phyloP scores from a whole-genome alignment of 208 protist species.

The Acanthamoeba royreba region DNA sequence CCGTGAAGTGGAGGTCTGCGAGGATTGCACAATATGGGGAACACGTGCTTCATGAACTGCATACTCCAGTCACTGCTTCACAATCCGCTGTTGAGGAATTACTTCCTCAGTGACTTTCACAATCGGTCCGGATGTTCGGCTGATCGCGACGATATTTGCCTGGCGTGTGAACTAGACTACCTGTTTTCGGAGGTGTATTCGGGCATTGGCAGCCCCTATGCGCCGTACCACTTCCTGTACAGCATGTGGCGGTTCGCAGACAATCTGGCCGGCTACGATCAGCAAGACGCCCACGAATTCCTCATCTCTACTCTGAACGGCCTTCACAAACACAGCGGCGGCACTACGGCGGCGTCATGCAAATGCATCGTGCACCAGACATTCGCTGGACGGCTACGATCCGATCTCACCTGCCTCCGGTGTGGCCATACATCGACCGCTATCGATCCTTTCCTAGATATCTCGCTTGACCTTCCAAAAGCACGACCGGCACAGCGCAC shows the following conservation, averaged over 20 bases:
- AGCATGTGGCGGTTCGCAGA: slow-evolving; percentile 75
- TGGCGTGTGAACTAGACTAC: slow-evolving; percentile 73
- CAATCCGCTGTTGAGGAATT: slow-evolving; percentile 80
- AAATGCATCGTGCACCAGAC: slow-evolving; percentile 77
- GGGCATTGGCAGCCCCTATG: slow-evolving; percentile 49
- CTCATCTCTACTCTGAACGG: slow-evolving; percentile 78
- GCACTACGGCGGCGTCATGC: slow-evolving; percentile 52
- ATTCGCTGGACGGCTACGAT: slow-evolving; percentile 78
- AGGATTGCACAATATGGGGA: slow-evolving; percentile 82
- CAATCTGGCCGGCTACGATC: slow-evolving; percentile 81
- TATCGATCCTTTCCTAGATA: slow-evolving; percentile 82
- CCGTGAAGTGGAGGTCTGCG: slow-evolving; percentile 72
- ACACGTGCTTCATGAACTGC: slow-evolving; percentile 86
- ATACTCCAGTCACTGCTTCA: slow-evolving; percentile 79
- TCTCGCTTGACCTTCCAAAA: slow-evolving; percentile 73
- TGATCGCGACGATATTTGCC: slow-evolving; percentile 43
- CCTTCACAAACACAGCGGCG: slow-evolving; percentile 71
- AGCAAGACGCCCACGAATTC: slow-evolving; percentile 88
- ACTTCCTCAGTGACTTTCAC: slow-evolving; percentile 79
- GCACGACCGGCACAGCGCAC: not conserved
- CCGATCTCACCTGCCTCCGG: slow-evolving; percentile 74
- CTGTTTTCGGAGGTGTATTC: slow-evolving; percentile 56
- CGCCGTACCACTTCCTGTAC: slow-evolving; percentile 80
- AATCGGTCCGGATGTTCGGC: not conserved
- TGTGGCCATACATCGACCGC: slow-evolving; percentile 74